Evolutionary conservation across 306 rosid species (phyloP).

Genomic region (Prunus mongolica): DNA sequence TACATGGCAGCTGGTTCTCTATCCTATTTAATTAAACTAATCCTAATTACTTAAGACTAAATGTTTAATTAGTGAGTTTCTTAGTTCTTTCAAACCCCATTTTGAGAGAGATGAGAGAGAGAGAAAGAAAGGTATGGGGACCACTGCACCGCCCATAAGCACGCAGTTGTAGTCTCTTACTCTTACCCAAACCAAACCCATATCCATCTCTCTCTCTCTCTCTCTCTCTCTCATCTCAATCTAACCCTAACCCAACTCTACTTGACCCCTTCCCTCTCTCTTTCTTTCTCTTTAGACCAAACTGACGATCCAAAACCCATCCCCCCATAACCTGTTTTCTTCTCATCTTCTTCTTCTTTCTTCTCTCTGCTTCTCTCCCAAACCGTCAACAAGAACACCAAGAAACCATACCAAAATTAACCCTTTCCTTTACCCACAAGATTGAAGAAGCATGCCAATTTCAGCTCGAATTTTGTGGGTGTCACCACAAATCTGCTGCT

Average conservation of each 20-base stretch:
- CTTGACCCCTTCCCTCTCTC: constrained; percentile 2
- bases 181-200: constrained; percentile 55
- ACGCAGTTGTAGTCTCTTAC: constrained; percentile 29
- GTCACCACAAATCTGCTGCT: constrained; percentile 21
- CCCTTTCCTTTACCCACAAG: not conserved
- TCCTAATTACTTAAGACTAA: not conserved
- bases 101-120: not conserved
- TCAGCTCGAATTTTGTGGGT: constrained; percentile 20
- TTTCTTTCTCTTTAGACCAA: not conserved
- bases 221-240: not conserved
- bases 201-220: constrained; percentile 27
- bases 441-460: constrained; percentile 3
- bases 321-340: not conserved
- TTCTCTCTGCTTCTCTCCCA: constrained; percentile 12
- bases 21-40: not conserved
- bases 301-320: constrained; percentile 7
- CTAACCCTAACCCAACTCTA: constrained; percentile 31
- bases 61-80: not conserved
- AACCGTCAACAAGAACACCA: constrained; percentile 21
- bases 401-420: not conserved
- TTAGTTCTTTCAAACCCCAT: not conserved
- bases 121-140: constrained; percentile 37
- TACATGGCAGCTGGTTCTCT: not conserved
- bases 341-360: constrained; percentile 4
- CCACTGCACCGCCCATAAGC: constrained; percentile 83